Evolutionary conservation across 495 filamentous ascomycete species (phyloP).

Genomic region (Baudoinia panamericana): DNA sequence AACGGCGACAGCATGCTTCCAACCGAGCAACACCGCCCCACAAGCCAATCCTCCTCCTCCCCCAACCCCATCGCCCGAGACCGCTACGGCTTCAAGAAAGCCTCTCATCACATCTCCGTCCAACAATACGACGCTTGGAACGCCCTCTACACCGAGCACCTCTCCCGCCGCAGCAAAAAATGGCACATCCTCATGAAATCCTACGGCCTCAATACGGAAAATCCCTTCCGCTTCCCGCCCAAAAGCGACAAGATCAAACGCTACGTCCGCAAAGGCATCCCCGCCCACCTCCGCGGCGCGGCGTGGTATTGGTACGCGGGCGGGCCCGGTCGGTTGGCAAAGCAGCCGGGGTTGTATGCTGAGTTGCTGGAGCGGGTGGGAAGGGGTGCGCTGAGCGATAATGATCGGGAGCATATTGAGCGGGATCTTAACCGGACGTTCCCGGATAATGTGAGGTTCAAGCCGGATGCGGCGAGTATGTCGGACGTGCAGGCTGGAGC

Average conservation of each 20-base stretch:
- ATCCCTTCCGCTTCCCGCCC: conserved; percentile 64
- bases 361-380: conserved; percentile 51
- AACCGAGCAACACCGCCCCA: conserved; percentile 22
- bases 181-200: conserved; percentile 69
- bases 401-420: conserved; percentile 82
- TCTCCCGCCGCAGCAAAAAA: conserved; percentile 59
- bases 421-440: conserved; percentile 92
- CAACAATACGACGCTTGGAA: conserved; percentile 79
- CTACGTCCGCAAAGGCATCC: conserved; percentile 89
- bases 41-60: conserved; percentile 1
- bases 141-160: conserved; percentile 50
- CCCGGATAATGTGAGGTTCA: conserved; percentile 87
- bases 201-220: conserved; percentile 54
- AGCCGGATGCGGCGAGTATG: conserved; percentile 43
- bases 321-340: conserved; percentile 60
- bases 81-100: conserved; percentile 83
- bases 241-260: conserved; percentile 72
- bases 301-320: conserved; percentile 99
- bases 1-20: neutral
- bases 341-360: conserved; percentile 61
- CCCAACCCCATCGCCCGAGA: conserved; percentile 41
- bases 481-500: conserved; percentile 20
- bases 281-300: conserved; percentile 77
- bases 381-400: conserved; percentile 46
- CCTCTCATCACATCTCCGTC: conserved; percentile 61